Base-by-base conservation (phyloP, 1,284 basidiomycete species). In the Sparassis latifolia region DNA sequence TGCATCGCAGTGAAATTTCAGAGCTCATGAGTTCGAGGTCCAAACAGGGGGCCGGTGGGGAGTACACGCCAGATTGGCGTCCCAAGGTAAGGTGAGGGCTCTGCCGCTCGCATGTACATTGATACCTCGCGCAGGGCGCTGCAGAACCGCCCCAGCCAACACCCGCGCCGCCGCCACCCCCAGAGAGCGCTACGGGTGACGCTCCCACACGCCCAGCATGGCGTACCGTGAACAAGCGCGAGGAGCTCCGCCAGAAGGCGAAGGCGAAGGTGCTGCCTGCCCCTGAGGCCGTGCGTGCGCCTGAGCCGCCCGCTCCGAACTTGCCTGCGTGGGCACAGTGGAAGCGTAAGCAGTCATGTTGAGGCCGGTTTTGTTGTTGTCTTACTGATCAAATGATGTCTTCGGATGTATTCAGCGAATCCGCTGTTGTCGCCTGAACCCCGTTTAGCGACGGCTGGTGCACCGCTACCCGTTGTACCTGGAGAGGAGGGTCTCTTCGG, bases 301-400 rank as follows among this genome's bases (percentile, higher is more conserved):
- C 75, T 9, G 72, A 73, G 46, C 70, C 75, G 4, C 74, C 76
- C 0, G 68, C 72, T 50, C 73, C 76, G 1, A 74, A 78, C 42
- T 30, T 79, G 42, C 86, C 85, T 32, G 77, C 84, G 0, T 89
- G 86, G 86, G 79, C 84, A 0, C 83, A 88, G 58, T 89, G 86
- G 86, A 75, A 82, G 70, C 79, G 80, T 89, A 54, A 56, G 77
- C 40, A 46, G 48, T 31, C 28, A 3, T 31, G 27, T 10, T 30
- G 44, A 12, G 10, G 52, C 47, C 32, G 27, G 31, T 12, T 42
- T 37, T 20, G 28, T n/a, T 33, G n/a, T 20, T 30, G 5, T 49
- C 20, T 33, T 27, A 38, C 20, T 33, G 6, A 42, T 9, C 38
- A 48, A 20, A 42, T 57, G 31, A 47, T 39, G 12, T 29, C 48